Evolutionary conservation across 192 early-diverging fungal genomes (phyloP).

Genomic region (Anaeromyces robustus): DNA sequence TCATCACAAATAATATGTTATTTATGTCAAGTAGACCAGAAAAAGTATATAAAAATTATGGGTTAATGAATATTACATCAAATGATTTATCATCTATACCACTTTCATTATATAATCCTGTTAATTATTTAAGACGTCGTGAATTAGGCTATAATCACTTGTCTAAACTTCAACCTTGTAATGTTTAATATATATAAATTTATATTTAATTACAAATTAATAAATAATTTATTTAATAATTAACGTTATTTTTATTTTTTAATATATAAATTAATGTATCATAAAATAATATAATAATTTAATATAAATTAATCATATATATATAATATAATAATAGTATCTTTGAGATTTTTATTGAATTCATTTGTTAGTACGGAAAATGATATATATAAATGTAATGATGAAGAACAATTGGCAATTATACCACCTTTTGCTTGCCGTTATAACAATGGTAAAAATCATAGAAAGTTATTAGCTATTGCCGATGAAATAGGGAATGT

Average conservation of each 20-base stretch:
- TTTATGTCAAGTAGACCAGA: neutral
- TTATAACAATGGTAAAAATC: neutral
- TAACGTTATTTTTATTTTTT: too few relatives aligned
- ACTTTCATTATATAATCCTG: neutral
- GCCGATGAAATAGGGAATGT: conserved; percentile 52
- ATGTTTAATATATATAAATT: too few relatives aligned
- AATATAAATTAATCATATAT: too few relatives aligned
- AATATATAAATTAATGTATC: too few relatives aligned
- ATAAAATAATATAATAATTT: too few relatives aligned
- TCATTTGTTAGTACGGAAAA: neutral
- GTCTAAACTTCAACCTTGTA: neutral
- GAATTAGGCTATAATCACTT: neutral
- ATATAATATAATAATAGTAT: neutral
- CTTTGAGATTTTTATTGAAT: neutral
- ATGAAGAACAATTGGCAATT: neutral
- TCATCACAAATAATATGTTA: neutral
- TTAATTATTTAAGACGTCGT: neutral
- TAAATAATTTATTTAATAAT: too few relatives aligned
- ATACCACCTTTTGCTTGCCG: neutral
- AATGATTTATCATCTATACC: neutral
- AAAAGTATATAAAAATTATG: neutral
- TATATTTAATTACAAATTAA: too few relatives aligned
- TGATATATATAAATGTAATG: neutral
- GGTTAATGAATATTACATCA: neutral
- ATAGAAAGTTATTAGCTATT: conserved; percentile 42